Conservation (phyloP, 2,329 filamentous ascomycete genomes). For the Cladophialophora immunda region DNA sequence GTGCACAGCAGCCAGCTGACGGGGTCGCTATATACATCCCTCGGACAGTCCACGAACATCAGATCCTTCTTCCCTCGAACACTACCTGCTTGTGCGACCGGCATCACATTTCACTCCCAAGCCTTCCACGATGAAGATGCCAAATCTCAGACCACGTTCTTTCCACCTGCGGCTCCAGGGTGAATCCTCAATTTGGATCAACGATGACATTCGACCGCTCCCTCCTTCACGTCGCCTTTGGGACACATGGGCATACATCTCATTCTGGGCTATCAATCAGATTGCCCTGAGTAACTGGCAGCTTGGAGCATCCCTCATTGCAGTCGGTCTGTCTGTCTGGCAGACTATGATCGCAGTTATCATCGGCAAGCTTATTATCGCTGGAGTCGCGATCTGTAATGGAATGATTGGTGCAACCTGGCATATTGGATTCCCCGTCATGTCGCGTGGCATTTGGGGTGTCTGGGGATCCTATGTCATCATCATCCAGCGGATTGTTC, state of each 20-base stretch:
- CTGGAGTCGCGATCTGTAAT: constrained; percentile 47
- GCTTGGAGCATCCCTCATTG: constrained; percentile 49
- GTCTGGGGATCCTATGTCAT: constrained; percentile 52
- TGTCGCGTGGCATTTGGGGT: constrained; percentile 54
- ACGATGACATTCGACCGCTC: constrained; percentile 52
- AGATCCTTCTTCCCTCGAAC: background rate
- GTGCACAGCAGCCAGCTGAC: background rate
- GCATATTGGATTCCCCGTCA: constrained; percentile 56
- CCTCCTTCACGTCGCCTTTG: constrained; percentile 51
- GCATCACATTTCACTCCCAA: background rate
- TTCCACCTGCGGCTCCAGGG: constrained; percentile 27
- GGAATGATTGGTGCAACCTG: constrained; percentile 51
- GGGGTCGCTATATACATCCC: background rate
- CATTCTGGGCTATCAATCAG: constrained; percentile 52
- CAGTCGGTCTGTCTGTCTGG: constrained; percentile 52
- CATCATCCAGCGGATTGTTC: constrained; percentile 52
- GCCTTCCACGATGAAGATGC: constrained; percentile 17
- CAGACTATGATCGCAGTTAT: constrained; percentile 52
- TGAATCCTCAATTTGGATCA: constrained; percentile 48
- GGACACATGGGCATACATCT: constrained; percentile 48
- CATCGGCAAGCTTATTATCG: constrained; percentile 50
- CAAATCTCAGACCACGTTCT: constrained; percentile 10
- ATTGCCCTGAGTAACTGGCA: constrained; percentile 49
- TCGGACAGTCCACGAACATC: background rate
- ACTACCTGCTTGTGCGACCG: background rate